A percentile compares a stretch with the other conserved stretches of the same genome.
Conservation (phyloP, 164 flowering plant genomes). For the Umbilicus rupestris region DNA sequence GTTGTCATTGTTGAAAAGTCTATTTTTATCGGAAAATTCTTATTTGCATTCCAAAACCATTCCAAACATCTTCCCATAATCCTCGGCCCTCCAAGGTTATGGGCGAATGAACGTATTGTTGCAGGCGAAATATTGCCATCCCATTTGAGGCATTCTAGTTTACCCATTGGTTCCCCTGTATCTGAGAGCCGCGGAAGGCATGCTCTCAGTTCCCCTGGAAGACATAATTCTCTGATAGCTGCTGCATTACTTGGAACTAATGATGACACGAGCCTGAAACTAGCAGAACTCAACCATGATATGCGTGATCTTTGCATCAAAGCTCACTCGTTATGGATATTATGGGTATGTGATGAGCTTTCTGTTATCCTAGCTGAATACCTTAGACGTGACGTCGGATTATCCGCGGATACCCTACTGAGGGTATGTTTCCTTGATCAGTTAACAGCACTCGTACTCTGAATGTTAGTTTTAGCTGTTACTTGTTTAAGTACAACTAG, state of each 20-base stretch:
- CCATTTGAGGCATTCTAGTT: constrained; percentile 35
- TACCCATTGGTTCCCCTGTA: constrained; percentile 28
- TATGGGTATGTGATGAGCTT: constrained; percentile 78
- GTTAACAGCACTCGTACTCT: not conserved
- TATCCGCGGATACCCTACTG: constrained; percentile 52
- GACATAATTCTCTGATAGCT: constrained; percentile 47
- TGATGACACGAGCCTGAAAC: constrained; percentile 62
- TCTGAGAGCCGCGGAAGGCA: constrained; percentile 43
- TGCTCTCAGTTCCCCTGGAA: constrained; percentile 26
- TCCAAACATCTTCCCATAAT: constrained; percentile 72
- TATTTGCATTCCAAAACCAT: constrained; percentile 79
- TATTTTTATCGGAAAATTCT: constrained; percentile 75
- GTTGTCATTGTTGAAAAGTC: constrained; percentile 66
- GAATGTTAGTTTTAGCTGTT: not conserved
- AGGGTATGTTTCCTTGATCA: constrained; percentile 41
- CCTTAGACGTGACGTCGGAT: constrained; percentile 61
- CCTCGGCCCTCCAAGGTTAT: constrained; percentile 84
- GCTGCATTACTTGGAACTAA: constrained; percentile 62
- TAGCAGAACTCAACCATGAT: constrained; percentile 45
- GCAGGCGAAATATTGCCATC: constrained; percentile 31
- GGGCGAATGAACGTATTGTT: constrained; percentile 39
- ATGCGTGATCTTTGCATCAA: constrained; percentile 61
- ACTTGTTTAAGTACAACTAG: not conserved
- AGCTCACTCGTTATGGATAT: constrained; percentile 86
- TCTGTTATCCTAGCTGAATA: constrained; percentile 44